Evolutionary conservation across 371 early-diverging fungal genomes (phyloP), one percentile per base, ranked within the genome.

Genomic region (Choanephora cucurbitarum): DNA sequence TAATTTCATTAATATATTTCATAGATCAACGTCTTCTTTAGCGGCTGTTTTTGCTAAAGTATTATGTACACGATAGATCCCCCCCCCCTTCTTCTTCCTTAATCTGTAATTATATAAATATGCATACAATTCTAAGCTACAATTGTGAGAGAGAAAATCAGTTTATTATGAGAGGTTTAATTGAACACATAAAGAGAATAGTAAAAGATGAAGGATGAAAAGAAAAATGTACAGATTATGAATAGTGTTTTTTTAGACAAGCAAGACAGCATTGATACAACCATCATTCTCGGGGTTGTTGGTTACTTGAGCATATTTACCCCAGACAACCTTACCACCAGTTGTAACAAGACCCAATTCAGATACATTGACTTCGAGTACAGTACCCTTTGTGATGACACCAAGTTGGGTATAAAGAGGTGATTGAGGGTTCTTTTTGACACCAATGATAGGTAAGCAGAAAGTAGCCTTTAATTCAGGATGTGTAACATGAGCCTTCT

Each of bases 301-400:
- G 14, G 94, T 95, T 15, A 96, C 88, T 83, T 99, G 99, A 15
- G 98, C 97, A 78, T 99, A 99, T 83, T 99, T 99, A 65, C 99
- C 99, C 99, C 99, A 99, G 17, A 99, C 97, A 56, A 99, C 98
- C 80, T 99, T 98, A 57, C 99, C 99, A 67, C 90, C 85, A 39
- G 94, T 94, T 44, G 99, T 98, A 19, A 99, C 99, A 46, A 99
- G 81, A 55, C 99, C 99, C 55, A 99, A 83, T 75, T 99, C 99
- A 62, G 92, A 90, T 4, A 99, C 80, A 51, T 62, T 73, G 21
- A 92, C 98, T 83, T 99, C 99, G 49, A 99, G 89, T 49, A 99
- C 91, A 7, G 99, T 99, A 72, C 99, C 99, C 85, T 99, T 99
- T 46, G 98, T 98, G 50, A 99, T 87, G 31, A 99, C 97, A 58